Base-by-base conservation (phyloP, 2,329 filamentous ascomycete species). In the Spiromastix sp. region DNA sequence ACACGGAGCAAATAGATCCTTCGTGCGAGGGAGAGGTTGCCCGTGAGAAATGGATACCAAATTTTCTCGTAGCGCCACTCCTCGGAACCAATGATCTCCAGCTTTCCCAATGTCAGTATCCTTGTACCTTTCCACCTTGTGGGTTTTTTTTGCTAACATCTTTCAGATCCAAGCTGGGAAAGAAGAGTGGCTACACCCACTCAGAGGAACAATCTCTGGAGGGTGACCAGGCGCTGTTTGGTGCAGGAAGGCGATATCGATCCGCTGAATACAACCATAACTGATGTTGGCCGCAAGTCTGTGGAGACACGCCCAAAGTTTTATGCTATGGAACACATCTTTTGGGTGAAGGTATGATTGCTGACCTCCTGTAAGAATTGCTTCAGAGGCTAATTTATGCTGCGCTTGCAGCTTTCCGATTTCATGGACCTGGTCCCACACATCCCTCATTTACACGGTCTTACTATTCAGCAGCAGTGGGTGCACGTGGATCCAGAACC, bases 401-500 rank as follows among this genome's bases (percentile, higher is more conserved):
- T 48, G 37, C 48, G 42, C 29, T 38, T 25, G 5, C 40, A 66
- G 63, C 57, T 67, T 33, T 65, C 64, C 28, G 66, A 67, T 48
- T 69, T 70, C 45, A 60, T 63, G 54, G 63, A 68, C 39, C 58
- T 68, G 24, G 57, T 67, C 30, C 63, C 64, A 17, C 62, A 64
- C 41, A 57, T 66, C 42, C 60, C 61, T 20, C 66, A 70, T 47
- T 58, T 70, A 12, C 51, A 63, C 21, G 61, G 56, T 3, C 45
- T 67, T 21, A 48, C 58, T 25, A 50, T 64, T 21, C 52, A 59
- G 22, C 52, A 60, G 19, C 38, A 57, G 25, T 52, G 49, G 41
- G 64, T 64, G 59, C 59, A 62, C 37, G 54, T 64, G 32, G 57
- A 60, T 32, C 47, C 48, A 15, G 59, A 63, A 39, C 57, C 59